These are phyloP conservation scores for Nadsonia starkeyi-henricii DNA, from an alignment of 1,139 yeast genomes.

Conservation along the genomic window DNA sequence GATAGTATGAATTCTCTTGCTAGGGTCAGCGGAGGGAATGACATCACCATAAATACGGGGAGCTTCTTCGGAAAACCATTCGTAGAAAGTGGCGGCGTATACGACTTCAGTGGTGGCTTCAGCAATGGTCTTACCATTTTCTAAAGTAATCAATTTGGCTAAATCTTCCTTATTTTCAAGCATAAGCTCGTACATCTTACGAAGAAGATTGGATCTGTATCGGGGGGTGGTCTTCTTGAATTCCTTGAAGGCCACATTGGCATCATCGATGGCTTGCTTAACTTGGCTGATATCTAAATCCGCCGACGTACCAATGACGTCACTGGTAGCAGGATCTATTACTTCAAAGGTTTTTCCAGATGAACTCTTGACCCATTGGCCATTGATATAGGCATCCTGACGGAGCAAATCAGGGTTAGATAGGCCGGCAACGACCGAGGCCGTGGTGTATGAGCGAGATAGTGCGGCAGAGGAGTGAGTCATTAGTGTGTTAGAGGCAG, in stretches of 20 bases:
- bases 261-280: constrained; percentile 38
- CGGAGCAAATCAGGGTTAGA: constrained; percentile 44
- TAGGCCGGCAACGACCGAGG: constrained; percentile 19
- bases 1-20: constrained; percentile 47
- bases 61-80: constrained; percentile 84
- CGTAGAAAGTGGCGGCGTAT: constrained; percentile 68
- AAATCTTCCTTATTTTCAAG: constrained; percentile 57
- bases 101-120: constrained; percentile 69
- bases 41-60: constrained; percentile 62
- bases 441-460: constrained; percentile 2
- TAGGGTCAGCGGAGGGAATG: constrained; percentile 46
- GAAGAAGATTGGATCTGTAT: constrained; percentile 51
- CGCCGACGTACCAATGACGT: constrained; percentile 40
- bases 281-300: constrained; percentile 38
- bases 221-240: constrained; percentile 48
- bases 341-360: constrained; percentile 49
- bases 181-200: constrained; percentile 49
- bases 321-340: constrained; percentile 60
- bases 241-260: constrained; percentile 43
- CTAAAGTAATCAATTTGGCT: constrained; percentile 59
- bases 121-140: constrained; percentile 68
- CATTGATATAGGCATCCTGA: constrained; percentile 50
- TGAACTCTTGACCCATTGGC: constrained; percentile 47
- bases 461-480: background rate
- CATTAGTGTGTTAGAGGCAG: background rate